Base-by-base conservation (phyloP, 208 protist genomes). In the Herpetomonas samuelpessoai region DNA sequence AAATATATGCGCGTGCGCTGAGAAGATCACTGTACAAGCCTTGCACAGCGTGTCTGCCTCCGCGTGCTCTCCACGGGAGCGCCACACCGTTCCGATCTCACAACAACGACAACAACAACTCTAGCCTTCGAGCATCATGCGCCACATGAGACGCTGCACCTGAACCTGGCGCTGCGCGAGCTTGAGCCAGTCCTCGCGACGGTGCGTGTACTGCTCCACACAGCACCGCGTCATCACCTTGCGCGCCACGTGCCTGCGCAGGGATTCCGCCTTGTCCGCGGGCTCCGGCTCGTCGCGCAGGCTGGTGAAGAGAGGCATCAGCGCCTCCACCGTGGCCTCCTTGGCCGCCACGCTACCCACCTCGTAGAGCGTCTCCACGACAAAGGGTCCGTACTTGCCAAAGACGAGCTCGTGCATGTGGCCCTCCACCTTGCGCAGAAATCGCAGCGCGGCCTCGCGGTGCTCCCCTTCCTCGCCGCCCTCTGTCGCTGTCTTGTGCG, bases 211-310 rank as follows among this genome's bases (percentile, higher is more conserved):
- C 62, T 93, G 79, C 76, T 96, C 86, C 25, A 96, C 90, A 53
- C 76, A 91, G 62, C 84, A 93, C 68, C 84, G 86, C n/a, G 63
- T 66, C 59, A 93, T 76, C n/a, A 96, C 83, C 68, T 96, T 93
- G 19, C 74, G 75, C 2, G 78, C 64, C 27, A 92, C 81, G 57
- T 84, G 86, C 25, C 76, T 76, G 45, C 75, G 52, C 54, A 72
- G 65, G 18, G 56, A 31, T 18, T 65, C 38, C 41, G 52, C 76
- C 26, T 65, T 26, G 25, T 57, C 56, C 12, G 50, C 19, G 18
- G 22, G 19, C 10, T 26, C 38, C 10, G 16, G 68, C 49, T 67
- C 60, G 16, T 48, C 55, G 44, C 62, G 61, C 51, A 78, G 57
- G 29, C 60, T 59, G 21, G 79, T 65, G 57, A 88, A 93, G 14